Evolutionary conservation across 2,329 filamentous ascomycete genomes (phyloP).

Genomic region (Ceratocystiopsis sp.): DNA sequence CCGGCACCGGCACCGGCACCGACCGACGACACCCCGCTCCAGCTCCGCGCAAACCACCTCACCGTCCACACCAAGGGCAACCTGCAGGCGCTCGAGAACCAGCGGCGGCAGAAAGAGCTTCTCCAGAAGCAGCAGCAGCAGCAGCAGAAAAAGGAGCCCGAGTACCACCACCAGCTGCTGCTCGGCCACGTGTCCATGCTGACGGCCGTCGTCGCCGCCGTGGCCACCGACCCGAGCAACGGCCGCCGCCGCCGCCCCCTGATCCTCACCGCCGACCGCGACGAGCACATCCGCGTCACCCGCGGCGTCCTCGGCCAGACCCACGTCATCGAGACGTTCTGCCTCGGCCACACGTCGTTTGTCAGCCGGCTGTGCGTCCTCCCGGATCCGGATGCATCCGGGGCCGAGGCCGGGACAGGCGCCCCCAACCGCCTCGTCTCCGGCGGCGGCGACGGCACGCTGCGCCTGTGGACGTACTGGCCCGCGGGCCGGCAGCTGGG

Average conservation of each 20-base stretch:
- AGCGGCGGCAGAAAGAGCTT: conserved; percentile 29
- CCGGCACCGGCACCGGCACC: conserved; percentile 1
- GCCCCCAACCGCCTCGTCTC: conserved; percentile 55
- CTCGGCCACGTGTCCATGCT: conserved; percentile 94
- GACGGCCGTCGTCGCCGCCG: conserved; percentile 48
- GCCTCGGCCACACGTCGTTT: conserved; percentile 76
- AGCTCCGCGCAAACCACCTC: conserved; percentile 29
- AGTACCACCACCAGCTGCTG: conserved; percentile 30
- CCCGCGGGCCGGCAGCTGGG: conserved; percentile 32
- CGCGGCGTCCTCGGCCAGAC: conserved; percentile 50
- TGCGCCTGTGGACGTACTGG: conserved; percentile 73
- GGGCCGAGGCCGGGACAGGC: conserved; percentile 31
- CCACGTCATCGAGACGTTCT: conserved; percentile 78
- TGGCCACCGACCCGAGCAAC: too few species aligned
- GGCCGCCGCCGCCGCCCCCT: conserved; percentile 20
- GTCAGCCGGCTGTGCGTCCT: conserved; percentile 60
- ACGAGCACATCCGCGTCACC: conserved; percentile 73
- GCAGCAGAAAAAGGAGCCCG: conserved; percentile 7
- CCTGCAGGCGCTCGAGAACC: conserved; percentile 40
- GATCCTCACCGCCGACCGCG: conserved; percentile 38
- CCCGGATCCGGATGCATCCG: conserved; percentile 4
- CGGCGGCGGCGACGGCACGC: conserved; percentile 65
- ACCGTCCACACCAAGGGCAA: conserved; percentile 51
- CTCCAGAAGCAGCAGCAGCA: conserved; percentile 8
- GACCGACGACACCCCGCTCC: conserved; percentile 25